Evolutionary conservation across 129 eudicot species (phyloP).

Genomic region (Lactuca saligna): DNA sequence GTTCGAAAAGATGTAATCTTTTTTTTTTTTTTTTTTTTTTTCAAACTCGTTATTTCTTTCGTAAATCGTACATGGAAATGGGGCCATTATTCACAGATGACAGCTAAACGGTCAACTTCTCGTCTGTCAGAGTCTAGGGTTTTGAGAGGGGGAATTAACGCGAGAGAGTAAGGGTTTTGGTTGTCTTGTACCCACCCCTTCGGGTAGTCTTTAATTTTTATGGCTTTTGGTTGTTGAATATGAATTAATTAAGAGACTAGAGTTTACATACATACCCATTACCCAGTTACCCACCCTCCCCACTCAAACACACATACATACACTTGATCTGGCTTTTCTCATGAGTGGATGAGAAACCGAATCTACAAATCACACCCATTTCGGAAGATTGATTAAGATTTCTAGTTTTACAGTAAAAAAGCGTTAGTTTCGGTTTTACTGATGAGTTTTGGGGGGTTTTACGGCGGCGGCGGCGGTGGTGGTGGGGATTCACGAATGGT

Average conservation of each 20-base stretch:
- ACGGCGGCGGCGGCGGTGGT: constrained; percentile 40
- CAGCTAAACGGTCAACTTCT: constrained; percentile 50
- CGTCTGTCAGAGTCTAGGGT: constrained; percentile 35
- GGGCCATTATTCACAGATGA: constrained; percentile 39
- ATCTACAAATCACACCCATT: constrained; percentile 32
- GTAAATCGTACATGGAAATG: constrained; percentile 26
- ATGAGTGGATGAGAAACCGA: constrained; percentile 28
- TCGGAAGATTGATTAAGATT: constrained; percentile 22
- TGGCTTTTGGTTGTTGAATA: constrained; percentile 68
- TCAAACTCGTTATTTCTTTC: constrained; percentile 20
- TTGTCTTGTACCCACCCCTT: constrained; percentile 62
- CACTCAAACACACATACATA: constrained; percentile 2
- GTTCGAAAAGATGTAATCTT: constrained; percentile 10
- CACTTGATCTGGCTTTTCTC: constrained; percentile 30
- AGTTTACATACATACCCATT: constrained; percentile 15
- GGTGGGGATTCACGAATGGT: constrained; percentile 57
- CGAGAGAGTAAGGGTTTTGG: constrained; percentile 46
- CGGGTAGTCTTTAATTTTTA: constrained; percentile 46
- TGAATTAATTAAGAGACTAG: constrained; percentile 32
- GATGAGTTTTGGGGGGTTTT: constrained; percentile 76
- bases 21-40: constrained; percentile 3
- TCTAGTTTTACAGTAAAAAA: not conserved
- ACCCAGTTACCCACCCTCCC: constrained; percentile 5
- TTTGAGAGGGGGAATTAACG: constrained; percentile 36
- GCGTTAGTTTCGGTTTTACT: not conserved